Evolutionary conservation across 352 stramenopile genomes (phyloP), one percentile per base, ranked within the genome.

Genomic region (Phytopythium sindhum): DNA sequence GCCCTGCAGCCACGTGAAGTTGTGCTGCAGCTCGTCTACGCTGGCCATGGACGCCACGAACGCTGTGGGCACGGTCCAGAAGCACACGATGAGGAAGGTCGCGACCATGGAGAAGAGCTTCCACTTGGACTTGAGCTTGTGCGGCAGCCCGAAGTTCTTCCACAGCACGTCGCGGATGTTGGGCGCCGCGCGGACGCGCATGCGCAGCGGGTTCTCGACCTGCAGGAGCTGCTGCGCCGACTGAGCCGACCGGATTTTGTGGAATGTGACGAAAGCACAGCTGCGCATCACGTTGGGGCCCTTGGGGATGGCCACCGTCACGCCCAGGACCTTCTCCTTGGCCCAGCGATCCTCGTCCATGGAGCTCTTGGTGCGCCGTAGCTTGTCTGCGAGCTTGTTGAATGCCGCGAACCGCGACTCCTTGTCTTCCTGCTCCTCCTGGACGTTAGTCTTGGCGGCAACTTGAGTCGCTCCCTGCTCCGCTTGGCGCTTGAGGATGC

Each of bases 31-130:
- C 64, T 81, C 75, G 44, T 93, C 74, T 9, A 85, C 72, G 61
- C 81, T 91, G 11, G 84, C 77, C 61, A 93, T 77, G 21, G 82
- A 90, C n/a, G 81, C 75, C 21, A 91, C 82, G 45, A 93, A 90
- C 33, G 82, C 84, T 21, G 83, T 91, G 21, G 84, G 84, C 28
- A 93, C 70, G 7, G 84, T 93, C 84, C 84, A 93, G 47, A 93
- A 93, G 41, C 77, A 83, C 24, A 88, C 81, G 42, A 91, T 81
- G 24, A 89, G 57, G 23, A 82, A 64, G 35, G 84, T 89, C 28
- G 77, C 61, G 14, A 72, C 67, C 50, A 76, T 70, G 11, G 84
- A 82, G 51, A 90, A 68, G 15, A 90, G 60, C 33, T 76, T 80
- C 76, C 81, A 89, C 60, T 81, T 81, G n/a, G 67, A 71, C 71